Conservation (phyloP, 2,329 filamentous ascomycete species). For the Emergomyces africanus region DNA sequence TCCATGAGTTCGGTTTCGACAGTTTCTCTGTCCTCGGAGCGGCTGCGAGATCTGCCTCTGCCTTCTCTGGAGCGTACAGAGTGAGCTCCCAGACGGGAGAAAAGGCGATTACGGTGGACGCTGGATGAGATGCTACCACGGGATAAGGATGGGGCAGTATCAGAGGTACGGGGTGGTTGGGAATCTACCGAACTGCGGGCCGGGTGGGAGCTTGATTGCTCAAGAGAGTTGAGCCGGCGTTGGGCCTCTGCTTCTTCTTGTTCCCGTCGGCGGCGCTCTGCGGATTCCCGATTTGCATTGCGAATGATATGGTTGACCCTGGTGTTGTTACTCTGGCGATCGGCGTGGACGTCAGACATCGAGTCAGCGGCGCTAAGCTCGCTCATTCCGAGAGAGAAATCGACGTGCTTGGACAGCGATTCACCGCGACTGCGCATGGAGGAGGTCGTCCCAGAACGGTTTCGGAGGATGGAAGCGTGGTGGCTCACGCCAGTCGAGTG, state of each 20-base stretch:
- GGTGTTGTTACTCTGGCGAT: slow-evolving; percentile 32
- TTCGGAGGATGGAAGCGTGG: slow-evolving; percentile 44
- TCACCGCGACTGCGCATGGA: slow-evolving; percentile 41
- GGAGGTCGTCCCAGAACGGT: slow-evolving; percentile 22
- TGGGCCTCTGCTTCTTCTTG: slow-evolving; percentile 19
- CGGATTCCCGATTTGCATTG: slow-evolving; percentile 26
- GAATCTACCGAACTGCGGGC: slow-evolving; percentile 14
- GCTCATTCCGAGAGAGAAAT: slow-evolving; percentile 58
- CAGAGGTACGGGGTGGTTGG: slow-evolving; percentile 10
- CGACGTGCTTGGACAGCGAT: slow-evolving; percentile 51
- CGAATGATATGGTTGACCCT: slow-evolving; percentile 28
- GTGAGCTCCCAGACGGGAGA: slow-evolving; percentile 35
- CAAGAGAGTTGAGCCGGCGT: slow-evolving; percentile 6
- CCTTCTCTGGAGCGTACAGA: slow-evolving; percentile 4
- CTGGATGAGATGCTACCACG: slow-evolving; percentile 22
- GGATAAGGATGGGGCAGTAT: not conserved
- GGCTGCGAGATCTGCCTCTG: not conserved
- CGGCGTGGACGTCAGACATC: slow-evolving; percentile 53
- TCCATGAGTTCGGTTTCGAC: slow-evolving; percentile 33
- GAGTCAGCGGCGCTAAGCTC: slow-evolving; percentile 45
- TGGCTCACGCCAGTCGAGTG: slow-evolving; percentile 24
- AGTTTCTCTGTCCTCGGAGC: slow-evolving; percentile 1
- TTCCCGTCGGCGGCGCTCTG: slow-evolving; percentile 25
- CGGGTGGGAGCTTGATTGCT: slow-evolving; percentile 10
- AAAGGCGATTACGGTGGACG: slow-evolving; percentile 49